Evolutionary conservation across 2,329 filamentous ascomycete genomes (phyloP).

Genomic region (Aureobasidium mangrovei): DNA sequence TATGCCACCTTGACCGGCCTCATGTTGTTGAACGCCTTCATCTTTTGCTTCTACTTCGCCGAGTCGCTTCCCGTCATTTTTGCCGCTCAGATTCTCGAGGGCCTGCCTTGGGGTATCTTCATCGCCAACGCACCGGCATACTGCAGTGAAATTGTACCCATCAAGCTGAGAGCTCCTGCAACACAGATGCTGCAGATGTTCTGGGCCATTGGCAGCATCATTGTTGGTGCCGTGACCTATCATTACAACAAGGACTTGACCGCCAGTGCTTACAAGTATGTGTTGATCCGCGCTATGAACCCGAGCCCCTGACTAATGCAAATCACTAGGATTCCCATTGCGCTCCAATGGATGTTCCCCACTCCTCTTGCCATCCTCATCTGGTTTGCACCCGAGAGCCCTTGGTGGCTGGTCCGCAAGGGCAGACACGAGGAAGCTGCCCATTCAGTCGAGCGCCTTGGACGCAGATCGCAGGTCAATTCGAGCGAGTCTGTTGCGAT

Average conservation of each 20-base stretch:
- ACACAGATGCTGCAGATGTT: conserved; percentile 59
- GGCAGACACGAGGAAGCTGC: conserved; percentile 38
- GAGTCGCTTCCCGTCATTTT: conserved; percentile 40
- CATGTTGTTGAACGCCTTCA: conserved; percentile 50
- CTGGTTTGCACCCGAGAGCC: conserved; percentile 43
- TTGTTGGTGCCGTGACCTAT: conserved; percentile 51
- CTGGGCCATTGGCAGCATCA: conserved; percentile 55
- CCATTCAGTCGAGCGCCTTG: conserved; percentile 43
- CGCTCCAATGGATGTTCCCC: conserved; percentile 52
- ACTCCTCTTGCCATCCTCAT: conserved; percentile 47
- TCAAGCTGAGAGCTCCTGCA: conserved; percentile 47
- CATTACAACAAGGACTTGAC: conserved; percentile 36
- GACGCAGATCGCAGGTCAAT: conserved; percentile 45
- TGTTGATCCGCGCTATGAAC: conserved; percentile 42
- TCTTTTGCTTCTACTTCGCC: conserved; percentile 52
- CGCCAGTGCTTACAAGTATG: conserved; percentile 37
- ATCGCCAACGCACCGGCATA: conserved; percentile 58
- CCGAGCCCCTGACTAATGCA: conserved; percentile 36
- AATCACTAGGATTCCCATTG: conserved; percentile 50
- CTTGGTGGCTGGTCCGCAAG: conserved; percentile 48
- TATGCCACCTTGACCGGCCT: conserved; percentile 49
- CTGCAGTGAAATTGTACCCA: conserved; percentile 52
- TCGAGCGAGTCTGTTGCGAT: conserved; percentile 44
- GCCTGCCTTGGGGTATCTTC: conserved; percentile 58
- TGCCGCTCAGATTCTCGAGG: conserved; percentile 50